Evolutionary conservation across 2,329 filamentous ascomycete species (phyloP), one percentile per base, ranked within the genome.

Genomic region (Curvularia verruculosa): DNA sequence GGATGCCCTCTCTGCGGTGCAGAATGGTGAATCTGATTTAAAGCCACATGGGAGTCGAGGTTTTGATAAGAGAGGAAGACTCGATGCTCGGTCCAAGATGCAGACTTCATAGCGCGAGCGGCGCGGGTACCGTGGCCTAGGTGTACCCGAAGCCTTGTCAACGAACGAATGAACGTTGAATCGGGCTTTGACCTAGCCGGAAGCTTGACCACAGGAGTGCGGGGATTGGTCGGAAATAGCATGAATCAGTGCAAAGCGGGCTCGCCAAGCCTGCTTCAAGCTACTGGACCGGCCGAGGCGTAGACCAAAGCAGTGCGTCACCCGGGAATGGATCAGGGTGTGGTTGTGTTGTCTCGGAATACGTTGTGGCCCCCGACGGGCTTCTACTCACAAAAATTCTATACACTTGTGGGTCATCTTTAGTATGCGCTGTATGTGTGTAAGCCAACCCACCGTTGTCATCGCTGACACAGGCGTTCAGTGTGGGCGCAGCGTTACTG

Each of bases 151-250:
- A 36, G 34, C 52, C 41, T 43, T 51, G 28, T 28, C 31, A 46
- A 45, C 18, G 44, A 50, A 41, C 62, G 55, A 63, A 62, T 61
- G 49, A 49, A 49, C 31, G 47, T 39, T 44, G 37, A 54, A 55
- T 31, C 50, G 47, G 8, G 21, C n/a, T 46, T 46, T 55, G 56
- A 43, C 36, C 49, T 29, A 31, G 13, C 62, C 58, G 45, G 39
- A 37, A 44, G 45, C 49, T 23, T 52, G 47, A 21, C 52, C 41
- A 26, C 31, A 28, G 44, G 26, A 10, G 51, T 41, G 43, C 21
- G 48, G 34, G 47, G 49, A 59, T 47, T 60, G 56, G 56, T 50
- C 63, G 63, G 63, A 40, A 65, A 65, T 65, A 65, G 52, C 47
- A 45, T 44, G 46, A 54, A 18, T 50, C 46, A 18, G 19, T 49